Evolutionary conservation across 768 basidiomycete genomes (phyloP).

Genomic region (Dendrothele bispora): DNA sequence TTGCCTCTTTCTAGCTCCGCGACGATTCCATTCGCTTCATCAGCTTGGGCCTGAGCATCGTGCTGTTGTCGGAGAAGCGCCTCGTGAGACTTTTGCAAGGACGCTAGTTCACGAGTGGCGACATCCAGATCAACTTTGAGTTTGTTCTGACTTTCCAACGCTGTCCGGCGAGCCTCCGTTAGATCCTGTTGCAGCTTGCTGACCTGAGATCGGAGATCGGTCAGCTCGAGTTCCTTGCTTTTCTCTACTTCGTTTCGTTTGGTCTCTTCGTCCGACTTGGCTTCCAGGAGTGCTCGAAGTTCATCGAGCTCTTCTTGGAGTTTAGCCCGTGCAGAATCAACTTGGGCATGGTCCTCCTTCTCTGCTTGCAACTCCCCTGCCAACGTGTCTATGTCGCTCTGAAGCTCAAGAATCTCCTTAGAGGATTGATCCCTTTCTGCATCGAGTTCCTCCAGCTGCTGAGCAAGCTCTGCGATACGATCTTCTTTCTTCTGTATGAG

Average conservation of each 20-base stretch:
- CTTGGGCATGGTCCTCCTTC: constrained; percentile 50
- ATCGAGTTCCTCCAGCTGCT: constrained; percentile 55
- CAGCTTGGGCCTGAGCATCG: constrained; percentile 47
- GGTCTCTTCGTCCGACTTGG: constrained; percentile 85
- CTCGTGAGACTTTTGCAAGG: constrained; percentile 58
- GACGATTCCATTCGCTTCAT: constrained; percentile 47
- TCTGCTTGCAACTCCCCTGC: constrained; percentile 61
- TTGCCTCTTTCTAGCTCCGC: constrained; percentile 69
- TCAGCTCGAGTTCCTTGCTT: constrained; percentile 84
- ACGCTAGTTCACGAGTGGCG: constrained; percentile 55
- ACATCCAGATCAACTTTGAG: constrained; percentile 77
- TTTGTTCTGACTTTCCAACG: constrained; percentile 68
- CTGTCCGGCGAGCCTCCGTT: constrained; percentile 56
- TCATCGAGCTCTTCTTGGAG: constrained; percentile 85
- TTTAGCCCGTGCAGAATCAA: constrained; percentile 49
- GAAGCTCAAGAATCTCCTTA: constrained; percentile 67
- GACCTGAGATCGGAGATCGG: constrained; percentile 65
- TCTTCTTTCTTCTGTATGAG: constrained; percentile 80
- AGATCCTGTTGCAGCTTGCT: constrained; percentile 65
- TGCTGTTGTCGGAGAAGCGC: constrained; percentile 67
- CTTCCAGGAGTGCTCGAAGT: constrained; percentile 77
- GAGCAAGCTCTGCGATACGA: constrained; percentile 53
- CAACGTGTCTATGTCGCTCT: constrained; percentile 66
- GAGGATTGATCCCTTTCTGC: constrained; percentile 52
- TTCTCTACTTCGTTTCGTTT: constrained; percentile 82